phyloP scores from a whole-genome alignment of 352 stramenopile species.

The Phytopythium mirpurense region DNA sequence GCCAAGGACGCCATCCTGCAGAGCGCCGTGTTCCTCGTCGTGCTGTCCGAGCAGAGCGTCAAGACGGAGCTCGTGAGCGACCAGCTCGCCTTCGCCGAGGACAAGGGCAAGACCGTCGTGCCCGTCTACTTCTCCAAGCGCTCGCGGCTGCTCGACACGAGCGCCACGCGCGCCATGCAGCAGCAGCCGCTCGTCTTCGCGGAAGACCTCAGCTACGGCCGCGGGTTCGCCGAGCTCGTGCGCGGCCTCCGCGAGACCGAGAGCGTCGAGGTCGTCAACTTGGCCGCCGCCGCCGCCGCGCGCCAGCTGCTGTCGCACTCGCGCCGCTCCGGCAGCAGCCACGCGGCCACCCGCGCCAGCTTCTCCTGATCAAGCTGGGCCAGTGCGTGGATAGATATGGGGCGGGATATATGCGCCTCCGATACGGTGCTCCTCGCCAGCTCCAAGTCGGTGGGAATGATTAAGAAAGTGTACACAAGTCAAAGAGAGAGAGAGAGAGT shows the following conservation, averaged over 20 bases:
- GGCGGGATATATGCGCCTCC: too few relatives aligned
- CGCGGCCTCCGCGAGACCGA: conserved; percentile 31
- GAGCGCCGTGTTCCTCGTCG: conserved; percentile 60
- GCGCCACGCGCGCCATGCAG: conserved; percentile 33
- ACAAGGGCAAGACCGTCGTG: conserved; percentile 75
- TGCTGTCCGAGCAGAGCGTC: conserved; percentile 68
- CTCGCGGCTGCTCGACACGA: conserved; percentile 35
- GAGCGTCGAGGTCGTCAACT: conserved; percentile 15
- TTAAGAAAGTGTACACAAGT: not conserved
- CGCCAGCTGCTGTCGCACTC: conserved; percentile 30
- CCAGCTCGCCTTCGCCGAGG: conserved; percentile 77
- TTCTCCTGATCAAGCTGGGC: too few relatives aligned
- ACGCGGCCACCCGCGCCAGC: conserved; percentile 12
- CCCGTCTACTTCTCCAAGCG: conserved; percentile 62
- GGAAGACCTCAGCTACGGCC: conserved; percentile 59
- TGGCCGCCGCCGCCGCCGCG: conserved; percentile 29
- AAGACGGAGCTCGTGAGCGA: conserved; percentile 80
- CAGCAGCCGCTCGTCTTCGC: conserved; percentile 41
- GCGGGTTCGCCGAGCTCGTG: conserved; percentile 53
- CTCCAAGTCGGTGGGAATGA: too few relatives aligned
- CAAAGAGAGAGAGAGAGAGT: too few relatives aligned
- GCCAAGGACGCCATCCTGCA: conserved; percentile 78
- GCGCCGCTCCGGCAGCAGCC: conserved; percentile 7
- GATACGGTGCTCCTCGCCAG: too few relatives aligned
- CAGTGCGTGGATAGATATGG: too few relatives aligned